Base-by-base conservation (phyloP, 1,139 yeast genomes). In the Komagataea norvegica region DNA sequence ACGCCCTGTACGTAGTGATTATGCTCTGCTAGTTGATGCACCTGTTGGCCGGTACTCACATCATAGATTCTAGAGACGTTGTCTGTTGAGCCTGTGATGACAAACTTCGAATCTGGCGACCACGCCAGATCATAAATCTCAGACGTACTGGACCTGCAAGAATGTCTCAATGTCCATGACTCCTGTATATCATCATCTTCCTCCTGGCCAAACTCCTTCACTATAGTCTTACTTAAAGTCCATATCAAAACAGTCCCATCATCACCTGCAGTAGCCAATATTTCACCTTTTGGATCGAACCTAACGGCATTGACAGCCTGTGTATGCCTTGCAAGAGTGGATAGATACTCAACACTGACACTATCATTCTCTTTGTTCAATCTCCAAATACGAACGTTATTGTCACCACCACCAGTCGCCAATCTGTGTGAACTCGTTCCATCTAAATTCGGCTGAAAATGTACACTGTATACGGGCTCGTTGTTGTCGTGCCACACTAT, bases 351-450 rank as follows among this genome's bases (percentile, higher is more conserved):
- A 3, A 69, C 59, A 26, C 56, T 56, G 8, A 45, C 46, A 29
- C 62, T 52, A 22, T 56, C 56, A 15, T 50, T 56, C 7, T 52
- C 45, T 39, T 59, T 52, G 17, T 59, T 53, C 42, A 69, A 48
- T 37, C 58, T 57, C 71, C 70, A 65, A n/a, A 48, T 63, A 38
- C 97, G 68, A 11, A 88, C 80, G 52, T 85, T 85, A 55, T 85
- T 86, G 57, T 91, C 98, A 28, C 97, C 97, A 13, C 98, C 98
- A 1, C 88, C 95, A 1, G 97, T 91, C 4, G 80, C 91, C 28
- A 91, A 63, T 31, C 91, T 68, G 11, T 53, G 54, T 5, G 68
- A 55, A 5, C 52, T 40, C 5, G 32, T 36, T 15, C 36, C 44
- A 27, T 42, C 45, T 36, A 37, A 31, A 45, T 47, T 44, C 1